Percentiles rank a stretch among this genome's conserved stretches.
Conservation (phyloP, 2,329 filamentous ascomycete species). For the Colletotrichum sp. region DNA sequence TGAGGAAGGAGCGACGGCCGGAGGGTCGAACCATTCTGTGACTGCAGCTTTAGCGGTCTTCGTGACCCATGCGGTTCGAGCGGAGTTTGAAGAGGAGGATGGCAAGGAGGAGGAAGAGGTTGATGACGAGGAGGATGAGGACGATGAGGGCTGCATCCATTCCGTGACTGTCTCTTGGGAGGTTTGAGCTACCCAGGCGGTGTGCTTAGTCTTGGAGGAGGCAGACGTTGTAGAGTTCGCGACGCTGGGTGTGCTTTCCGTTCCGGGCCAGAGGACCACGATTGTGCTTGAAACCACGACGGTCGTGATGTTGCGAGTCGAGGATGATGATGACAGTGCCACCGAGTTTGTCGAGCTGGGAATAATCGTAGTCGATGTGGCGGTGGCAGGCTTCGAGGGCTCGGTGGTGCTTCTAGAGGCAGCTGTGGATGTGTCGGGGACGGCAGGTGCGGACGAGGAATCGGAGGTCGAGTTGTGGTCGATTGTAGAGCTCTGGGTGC, state of each 20-base stretch:
- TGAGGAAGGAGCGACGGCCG: background rate
- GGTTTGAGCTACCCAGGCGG: background rate
- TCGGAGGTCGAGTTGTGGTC: background rate
- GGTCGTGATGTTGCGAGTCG: background rate
- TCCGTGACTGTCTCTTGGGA: background rate
- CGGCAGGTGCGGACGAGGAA: background rate
- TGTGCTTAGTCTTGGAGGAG: fast-evolving
- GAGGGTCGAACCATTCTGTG: background rate
- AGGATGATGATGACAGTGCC: background rate
- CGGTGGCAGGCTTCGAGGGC: background rate
- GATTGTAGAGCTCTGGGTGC: background rate
- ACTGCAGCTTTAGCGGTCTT: background rate
- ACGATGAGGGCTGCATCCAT: fast-evolving
- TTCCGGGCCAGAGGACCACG: background rate
- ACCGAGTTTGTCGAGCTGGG: background rate
- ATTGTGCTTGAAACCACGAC: background rate
- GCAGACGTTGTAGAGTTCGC: fast-evolving
- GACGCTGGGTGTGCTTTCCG: background rate
- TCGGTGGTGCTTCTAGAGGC: background rate
- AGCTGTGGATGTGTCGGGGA: background rate
- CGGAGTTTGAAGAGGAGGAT: background rate
- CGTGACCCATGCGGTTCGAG: background rate
- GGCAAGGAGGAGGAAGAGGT: background rate
- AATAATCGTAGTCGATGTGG: background rate
- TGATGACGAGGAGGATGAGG: background rate